Conservation (phyloP, 1,284 basidiomycete species). For the Cryptococcus floricola region DNA sequence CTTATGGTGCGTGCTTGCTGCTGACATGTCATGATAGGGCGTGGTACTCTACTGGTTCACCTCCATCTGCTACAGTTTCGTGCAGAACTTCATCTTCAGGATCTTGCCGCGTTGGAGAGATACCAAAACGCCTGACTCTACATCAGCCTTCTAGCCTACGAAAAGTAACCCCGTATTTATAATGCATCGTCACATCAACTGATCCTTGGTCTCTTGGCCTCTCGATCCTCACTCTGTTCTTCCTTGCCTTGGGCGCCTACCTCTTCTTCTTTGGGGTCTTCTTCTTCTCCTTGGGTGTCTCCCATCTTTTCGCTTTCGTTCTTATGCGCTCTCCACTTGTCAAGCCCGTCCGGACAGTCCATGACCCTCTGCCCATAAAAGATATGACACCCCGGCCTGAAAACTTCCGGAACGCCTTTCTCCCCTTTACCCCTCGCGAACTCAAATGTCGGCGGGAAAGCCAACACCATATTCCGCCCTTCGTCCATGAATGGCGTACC, state of each 20-base stretch:
- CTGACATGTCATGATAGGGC: conserved; percentile 33
- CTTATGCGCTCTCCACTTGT: conserved; percentile 34
- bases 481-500: conserved; percentile 35
- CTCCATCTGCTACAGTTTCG: conserved; percentile 51
- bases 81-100: conserved; percentile 39
- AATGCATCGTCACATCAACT: background rate
- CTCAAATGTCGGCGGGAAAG: conserved; percentile 36
- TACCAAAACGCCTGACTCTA: too few species aligned
- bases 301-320: conserved; percentile 25
- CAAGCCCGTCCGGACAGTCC: conserved; percentile 28
- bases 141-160: too few species aligned
- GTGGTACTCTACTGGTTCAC: conserved; percentile 55
- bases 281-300: conserved; percentile 14
- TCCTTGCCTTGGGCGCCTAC: background rate
- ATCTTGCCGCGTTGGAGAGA: background rate
- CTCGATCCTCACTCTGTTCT: background rate
- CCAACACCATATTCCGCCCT: conserved; percentile 38
- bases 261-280: background rate
- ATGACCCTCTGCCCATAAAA: conserved; percentile 32
- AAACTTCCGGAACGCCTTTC: conserved; percentile 25
- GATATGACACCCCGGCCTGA: conserved; percentile 30
- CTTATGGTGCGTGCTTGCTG: background rate
- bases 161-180: background rate
- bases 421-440: conserved; percentile 16
- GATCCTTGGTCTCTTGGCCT: too few species aligned